Conservation (phyloP, 1,139 yeast genomes). For the Yueomyces sp. region DNA sequence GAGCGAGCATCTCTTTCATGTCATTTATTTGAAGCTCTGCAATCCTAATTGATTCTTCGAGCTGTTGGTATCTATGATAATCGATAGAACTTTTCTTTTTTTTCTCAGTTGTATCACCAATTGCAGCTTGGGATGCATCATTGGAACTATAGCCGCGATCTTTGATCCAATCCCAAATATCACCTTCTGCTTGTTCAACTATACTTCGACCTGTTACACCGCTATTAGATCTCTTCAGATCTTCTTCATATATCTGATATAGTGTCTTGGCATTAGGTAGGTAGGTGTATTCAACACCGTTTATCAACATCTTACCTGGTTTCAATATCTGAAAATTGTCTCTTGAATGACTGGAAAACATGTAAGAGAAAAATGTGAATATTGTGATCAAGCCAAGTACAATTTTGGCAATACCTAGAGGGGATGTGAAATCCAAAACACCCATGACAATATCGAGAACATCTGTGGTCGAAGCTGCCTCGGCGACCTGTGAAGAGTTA, state of each 20-base stretch:
- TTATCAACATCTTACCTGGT: constrained; percentile 23
- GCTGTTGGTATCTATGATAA: constrained; percentile 30
- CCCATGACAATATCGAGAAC: constrained; percentile 4
- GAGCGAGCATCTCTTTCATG: constrained; percentile 20
- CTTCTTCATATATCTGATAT: constrained; percentile 29
- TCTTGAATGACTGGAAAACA: constrained; percentile 8
- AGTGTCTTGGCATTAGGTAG: constrained; percentile 36
- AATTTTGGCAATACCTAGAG: constrained; percentile 8
- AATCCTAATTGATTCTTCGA: constrained; percentile 41
- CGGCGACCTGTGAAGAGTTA: neutral
- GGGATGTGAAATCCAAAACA: constrained; percentile 14
- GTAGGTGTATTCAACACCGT: constrained; percentile 33
- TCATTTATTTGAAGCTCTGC: constrained; percentile 40
- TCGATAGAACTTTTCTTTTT: constrained; percentile 4
- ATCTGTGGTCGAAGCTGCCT: constrained; percentile 4
- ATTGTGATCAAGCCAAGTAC: constrained; percentile 5
- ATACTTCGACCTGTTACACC: constrained; percentile 5
- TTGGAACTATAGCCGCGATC: constrained; percentile 31
- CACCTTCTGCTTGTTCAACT: constrained; percentile 39
- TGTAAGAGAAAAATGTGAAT: constrained; percentile 7
- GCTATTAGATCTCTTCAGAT: constrained; percentile 18
- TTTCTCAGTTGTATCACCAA: constrained; percentile 1
- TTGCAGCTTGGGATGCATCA: constrained; percentile 2
- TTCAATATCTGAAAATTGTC: constrained; percentile 8
- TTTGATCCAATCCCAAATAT: constrained; percentile 75